Evolutionary conservation across 2,329 filamentous ascomycete species (phyloP).

Genomic region (Trichoderma brevicompactum): DNA sequence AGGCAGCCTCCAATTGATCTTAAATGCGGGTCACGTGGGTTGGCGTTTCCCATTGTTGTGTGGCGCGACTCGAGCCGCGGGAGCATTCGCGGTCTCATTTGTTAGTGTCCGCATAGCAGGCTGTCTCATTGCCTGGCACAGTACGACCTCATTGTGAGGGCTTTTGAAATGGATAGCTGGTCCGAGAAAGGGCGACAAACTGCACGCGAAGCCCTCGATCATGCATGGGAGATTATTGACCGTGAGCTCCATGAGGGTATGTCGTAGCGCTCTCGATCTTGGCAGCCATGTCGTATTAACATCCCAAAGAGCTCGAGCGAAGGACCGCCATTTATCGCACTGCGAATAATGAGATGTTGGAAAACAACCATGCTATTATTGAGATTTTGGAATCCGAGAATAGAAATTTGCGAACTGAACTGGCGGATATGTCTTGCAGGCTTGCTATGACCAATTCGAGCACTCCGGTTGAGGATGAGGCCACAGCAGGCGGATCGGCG

Average conservation of each 20-base stretch:
- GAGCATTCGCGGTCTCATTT: constrained; percentile 6
- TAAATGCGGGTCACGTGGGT: constrained; percentile 17
- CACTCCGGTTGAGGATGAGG: not conserved
- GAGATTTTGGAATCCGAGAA: constrained; percentile 50
- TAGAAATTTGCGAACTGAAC: constrained; percentile 44
- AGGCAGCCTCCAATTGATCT: not conserved
- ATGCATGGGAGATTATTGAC: constrained; percentile 48
- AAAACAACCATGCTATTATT: constrained; percentile 35
- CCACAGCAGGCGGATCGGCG: not conserved
- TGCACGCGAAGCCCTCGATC: constrained; percentile 47
- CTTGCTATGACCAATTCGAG: not conserved
- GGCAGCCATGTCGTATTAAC: constrained; percentile 10
- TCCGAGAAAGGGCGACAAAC: constrained; percentile 46
- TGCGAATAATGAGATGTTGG: constrained; percentile 5
- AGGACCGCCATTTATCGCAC: not conserved
- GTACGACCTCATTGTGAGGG: not conserved
- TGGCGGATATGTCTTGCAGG: constrained; percentile 32
- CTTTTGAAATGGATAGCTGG: constrained; percentile 46
- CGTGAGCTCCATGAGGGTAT: constrained; percentile 45
- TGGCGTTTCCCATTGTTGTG: constrained; percentile 16
- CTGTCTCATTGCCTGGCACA: not conserved
- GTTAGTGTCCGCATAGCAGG: constrained; percentile 13
- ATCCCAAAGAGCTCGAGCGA: constrained; percentile 19
- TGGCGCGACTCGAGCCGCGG: constrained; percentile 12
- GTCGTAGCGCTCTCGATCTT: constrained; percentile 29